Conservation (phyloP, 805 yeast species). For the Grigorovia yakushimaensis region DNA sequence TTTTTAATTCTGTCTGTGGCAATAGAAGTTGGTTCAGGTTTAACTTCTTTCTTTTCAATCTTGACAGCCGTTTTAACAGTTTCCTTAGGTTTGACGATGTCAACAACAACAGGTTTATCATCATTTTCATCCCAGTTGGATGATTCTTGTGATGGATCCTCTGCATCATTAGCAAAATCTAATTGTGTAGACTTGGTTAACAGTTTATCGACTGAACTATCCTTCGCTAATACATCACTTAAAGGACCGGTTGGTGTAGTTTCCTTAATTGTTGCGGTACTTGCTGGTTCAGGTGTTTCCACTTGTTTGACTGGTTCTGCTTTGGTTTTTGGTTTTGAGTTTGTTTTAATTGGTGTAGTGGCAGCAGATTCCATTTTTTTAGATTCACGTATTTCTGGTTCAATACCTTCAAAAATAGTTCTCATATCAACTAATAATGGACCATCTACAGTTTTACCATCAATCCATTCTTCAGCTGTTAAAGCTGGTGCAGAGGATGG, state of each 20-base stretch:
- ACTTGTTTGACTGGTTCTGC: conserved; percentile 13
- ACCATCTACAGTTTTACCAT: conserved; percentile 71
- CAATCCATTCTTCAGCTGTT: conserved; percentile 67
- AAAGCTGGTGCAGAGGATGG: conserved; percentile 75
- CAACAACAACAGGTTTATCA: conserved; percentile 11
- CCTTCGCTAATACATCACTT: conserved; percentile 17
- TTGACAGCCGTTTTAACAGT: conserved; percentile 1
- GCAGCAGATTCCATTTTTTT: conserved; percentile 14
- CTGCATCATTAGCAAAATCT: conserved; percentile 25
- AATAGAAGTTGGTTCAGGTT: conserved; percentile 10
- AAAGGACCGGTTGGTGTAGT: conserved; percentile 6
- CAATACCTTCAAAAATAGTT: conserved; percentile 67
- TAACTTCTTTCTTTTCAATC: conserved; percentile 6
- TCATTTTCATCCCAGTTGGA: conserved; percentile 29
- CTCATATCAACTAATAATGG: conserved; percentile 73
- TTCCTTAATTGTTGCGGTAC: conserved; percentile 9
- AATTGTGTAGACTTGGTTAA: conserved; percentile 22
- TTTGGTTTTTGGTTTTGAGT: conserved; percentile 13
- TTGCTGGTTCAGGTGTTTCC: neutral
- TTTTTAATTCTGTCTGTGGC: conserved; percentile 4
- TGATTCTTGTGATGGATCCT: conserved; percentile 27
- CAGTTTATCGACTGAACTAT: conserved; percentile 22
- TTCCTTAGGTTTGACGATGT: conserved; percentile 1
- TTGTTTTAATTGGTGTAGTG: conserved; percentile 5
- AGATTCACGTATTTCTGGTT: conserved; percentile 37